phyloP scores from a whole-genome alignment of 2,329 filamentous ascomycete species.

The Paraconiothyrium sp. region DNA sequence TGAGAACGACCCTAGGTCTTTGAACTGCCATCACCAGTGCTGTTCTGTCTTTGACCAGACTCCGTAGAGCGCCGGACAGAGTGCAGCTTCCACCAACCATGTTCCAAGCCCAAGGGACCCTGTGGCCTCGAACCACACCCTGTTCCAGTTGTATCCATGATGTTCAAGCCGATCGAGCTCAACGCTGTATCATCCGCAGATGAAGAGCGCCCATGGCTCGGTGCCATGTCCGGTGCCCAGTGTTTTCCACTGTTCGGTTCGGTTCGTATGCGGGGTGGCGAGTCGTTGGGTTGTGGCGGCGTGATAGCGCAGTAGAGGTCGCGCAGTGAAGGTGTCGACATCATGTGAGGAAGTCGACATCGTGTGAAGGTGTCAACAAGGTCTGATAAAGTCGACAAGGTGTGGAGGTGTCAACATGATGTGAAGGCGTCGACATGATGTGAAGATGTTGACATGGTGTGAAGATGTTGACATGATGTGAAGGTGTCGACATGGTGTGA shows the following conservation, averaged over 20 bases:
- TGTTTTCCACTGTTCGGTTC: conserved; percentile 17
- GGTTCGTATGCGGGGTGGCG: background rate
- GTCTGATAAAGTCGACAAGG: too few species aligned
- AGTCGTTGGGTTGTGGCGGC: background rate
- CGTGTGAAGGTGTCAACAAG: too few species aligned
- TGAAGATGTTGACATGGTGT: too few species aligned
- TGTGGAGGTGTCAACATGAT: too few species aligned
- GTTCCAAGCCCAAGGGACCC: conserved; percentile 17
- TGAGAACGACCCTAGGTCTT: background rate
- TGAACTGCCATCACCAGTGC: background rate
- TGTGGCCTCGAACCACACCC: conserved; percentile 22
- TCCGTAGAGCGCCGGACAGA: background rate
- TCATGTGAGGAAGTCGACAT: too few species aligned
- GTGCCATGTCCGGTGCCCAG: conserved; percentile 23
- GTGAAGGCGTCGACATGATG: background rate
- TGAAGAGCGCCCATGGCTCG: conserved; percentile 14
- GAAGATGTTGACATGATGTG: background rate
- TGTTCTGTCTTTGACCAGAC: background rate
- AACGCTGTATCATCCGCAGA: conserved; percentile 21
- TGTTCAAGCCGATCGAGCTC: conserved; percentile 19
- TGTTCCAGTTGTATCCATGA: conserved; percentile 17
- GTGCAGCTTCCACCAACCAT: background rate
- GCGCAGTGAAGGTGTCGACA: background rate
- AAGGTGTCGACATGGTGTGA: background rate
- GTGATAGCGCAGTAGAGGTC: background rate